phyloP scores from a whole-genome alignment of 768 basidiomycete genomes.

The Udeniomyces megalosporus region DNA sequence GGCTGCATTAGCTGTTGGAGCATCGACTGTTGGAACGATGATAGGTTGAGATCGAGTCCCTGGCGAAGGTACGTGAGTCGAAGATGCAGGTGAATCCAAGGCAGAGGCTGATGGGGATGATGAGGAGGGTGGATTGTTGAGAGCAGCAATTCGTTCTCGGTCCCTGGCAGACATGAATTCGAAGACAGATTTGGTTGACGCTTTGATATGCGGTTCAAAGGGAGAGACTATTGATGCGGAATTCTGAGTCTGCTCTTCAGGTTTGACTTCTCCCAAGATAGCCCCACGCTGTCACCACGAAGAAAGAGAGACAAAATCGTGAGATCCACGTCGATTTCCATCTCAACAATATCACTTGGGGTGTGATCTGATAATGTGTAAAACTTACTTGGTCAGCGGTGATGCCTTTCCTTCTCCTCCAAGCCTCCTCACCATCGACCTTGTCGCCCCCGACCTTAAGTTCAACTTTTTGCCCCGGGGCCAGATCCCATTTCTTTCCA shows the following conservation, averaged over 20 bases:
- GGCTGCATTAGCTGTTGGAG: slow-evolving; percentile 70
- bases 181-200: slow-evolving; percentile 56
- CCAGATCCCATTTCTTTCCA: slow-evolving; percentile 24
- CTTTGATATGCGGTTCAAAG: slow-evolving; percentile 10
- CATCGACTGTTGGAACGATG: slow-evolving; percentile 47
- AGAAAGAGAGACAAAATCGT: background rate
- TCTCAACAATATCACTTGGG: background rate
- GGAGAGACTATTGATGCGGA: background rate
- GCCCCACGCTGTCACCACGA: slow-evolving; percentile 48
- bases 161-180: slow-evolving; percentile 89
- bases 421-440: slow-evolving; percentile 12
- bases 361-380: background rate
- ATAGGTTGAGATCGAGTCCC: slow-evolving; percentile 18
- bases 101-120: slow-evolving; percentile 14
- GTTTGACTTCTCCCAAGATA: slow-evolving; percentile 58
- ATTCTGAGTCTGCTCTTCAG: slow-evolving; percentile 34
- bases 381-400: slow-evolving; percentile 55
- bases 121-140: background rate
- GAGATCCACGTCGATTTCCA: background rate
- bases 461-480: slow-evolving; percentile 18
- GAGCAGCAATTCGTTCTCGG: slow-evolving; percentile 52
- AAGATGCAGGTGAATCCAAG: slow-evolving; percentile 14
- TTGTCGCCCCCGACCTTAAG: slow-evolving; percentile 19
- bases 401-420: slow-evolving; percentile 39
- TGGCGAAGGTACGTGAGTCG: background rate